Base-by-base conservation (phyloP, 73 alveolate species). In the Paramecium primaurelia region DNA sequence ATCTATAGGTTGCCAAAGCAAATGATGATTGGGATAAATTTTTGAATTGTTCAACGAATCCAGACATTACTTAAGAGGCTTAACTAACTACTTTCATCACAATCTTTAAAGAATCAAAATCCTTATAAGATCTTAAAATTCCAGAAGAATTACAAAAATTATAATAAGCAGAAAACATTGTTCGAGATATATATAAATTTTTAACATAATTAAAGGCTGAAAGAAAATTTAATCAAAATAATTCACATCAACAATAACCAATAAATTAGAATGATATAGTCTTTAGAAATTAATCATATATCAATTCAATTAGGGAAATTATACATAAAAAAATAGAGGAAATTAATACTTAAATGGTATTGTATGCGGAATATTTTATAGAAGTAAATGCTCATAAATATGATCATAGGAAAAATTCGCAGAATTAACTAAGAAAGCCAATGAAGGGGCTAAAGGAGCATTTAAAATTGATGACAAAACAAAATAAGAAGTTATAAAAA, bases 51-150 rank as follows among this genome's bases (percentile, higher is more conserved):
- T 95, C 95, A 22, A 87, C 86, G 6, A 86, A 92, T 10, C 98
- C 98, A 20, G 98, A 96, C 68, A 96, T 97, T 16, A 60, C 64
- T 8, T 77, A 45, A 14, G 98, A 96, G 45, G 86, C 75, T 49
- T 94, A 96, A 73, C 58, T 96, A 20, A 93, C 97, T 30, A 94
- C 98, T 14, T 92, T 87, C 83, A 96, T 96, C 0, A 94, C 97
- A 2, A 77, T 93, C 59, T 60, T 94, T 93, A 90, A 58, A 28
- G 98, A 96, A 77, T 34, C 73, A 25, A 90, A 80, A 77, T 12
- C 51, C 12, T 34, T 89, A 9, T 25, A 37, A 22, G 94, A 89
- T 7, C 28, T 89, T 58, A 89, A 89, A 37, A 58, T 89, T 3
- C 32, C 22, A 8, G 94, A 89, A 18, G 94, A 77, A 26, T 71